phyloP scores from a whole-genome alignment of 352 stramenopile genomes.

The Phytophthora cactorum region DNA sequence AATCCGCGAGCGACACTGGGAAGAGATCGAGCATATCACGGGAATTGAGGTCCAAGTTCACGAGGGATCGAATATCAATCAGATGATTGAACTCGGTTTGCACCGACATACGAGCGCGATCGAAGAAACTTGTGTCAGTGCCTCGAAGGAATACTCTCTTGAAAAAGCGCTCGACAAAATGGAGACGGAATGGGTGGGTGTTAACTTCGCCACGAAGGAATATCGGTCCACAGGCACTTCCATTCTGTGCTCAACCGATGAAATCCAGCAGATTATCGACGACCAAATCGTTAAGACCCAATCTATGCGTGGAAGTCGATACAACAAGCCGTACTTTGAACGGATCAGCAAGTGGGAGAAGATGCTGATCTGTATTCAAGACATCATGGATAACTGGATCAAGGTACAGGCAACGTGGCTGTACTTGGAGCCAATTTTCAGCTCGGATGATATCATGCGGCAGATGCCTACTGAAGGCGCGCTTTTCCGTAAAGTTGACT shows the following conservation, averaged over 20 bases:
- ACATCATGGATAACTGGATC: slow-evolving; percentile 95
- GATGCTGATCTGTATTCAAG: slow-evolving; percentile 89
- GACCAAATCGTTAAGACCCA: slow-evolving; percentile 97
- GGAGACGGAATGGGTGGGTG: slow-evolving; percentile 91
- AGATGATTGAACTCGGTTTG: slow-evolving; percentile 90
- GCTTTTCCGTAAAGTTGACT: slow-evolving; percentile 89
- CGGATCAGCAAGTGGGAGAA: slow-evolving; percentile 91
- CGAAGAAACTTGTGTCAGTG: slow-evolving; percentile 93
- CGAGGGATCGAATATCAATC: slow-evolving; percentile 92
- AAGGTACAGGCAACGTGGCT: slow-evolving; percentile 94
- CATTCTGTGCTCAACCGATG: slow-evolving; percentile 87
- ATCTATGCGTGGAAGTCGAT: slow-evolving; percentile 93
- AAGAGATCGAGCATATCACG: slow-evolving; percentile 91
- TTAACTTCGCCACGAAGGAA: slow-evolving; percentile 94
- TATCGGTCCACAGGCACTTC: slow-evolving; percentile 95
- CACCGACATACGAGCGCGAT: slow-evolving; percentile 89
- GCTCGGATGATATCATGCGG: slow-evolving; percentile 93
- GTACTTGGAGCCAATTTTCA: slow-evolving; percentile 95
- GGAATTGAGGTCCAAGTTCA: slow-evolving; percentile 88
- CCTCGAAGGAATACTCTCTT: slow-evolving; percentile 94
- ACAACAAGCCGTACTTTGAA: slow-evolving; percentile 94
- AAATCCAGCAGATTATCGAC: slow-evolving; percentile 95
- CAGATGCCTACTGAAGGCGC: slow-evolving; percentile 92
- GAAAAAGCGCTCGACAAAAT: slow-evolving; percentile 94
- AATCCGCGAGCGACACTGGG: slow-evolving; percentile 92